Conservation (phyloP, 306 rosid genomes). For the Castanea sativa region DNA sequence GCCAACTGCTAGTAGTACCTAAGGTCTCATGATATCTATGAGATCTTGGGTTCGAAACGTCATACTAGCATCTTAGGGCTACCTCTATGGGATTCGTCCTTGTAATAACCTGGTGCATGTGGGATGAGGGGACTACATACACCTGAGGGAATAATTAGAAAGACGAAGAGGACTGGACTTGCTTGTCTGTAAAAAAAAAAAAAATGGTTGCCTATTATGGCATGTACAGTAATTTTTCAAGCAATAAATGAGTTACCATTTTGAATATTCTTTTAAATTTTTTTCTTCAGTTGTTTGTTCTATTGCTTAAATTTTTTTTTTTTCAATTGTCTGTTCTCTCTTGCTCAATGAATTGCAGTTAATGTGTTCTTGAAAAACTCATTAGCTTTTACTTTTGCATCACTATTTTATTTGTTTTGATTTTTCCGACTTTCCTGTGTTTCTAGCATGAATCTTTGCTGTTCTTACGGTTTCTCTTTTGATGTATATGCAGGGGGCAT, state of each 20-base stretch:
- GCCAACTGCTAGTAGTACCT: too few species aligned
- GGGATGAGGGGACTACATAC: too few species aligned
- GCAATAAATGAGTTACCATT: too few species aligned
- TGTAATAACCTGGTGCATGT: too few species aligned
- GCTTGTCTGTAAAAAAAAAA: too few species aligned
- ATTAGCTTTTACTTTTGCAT: neutral
- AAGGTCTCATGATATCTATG: fast-evolving
- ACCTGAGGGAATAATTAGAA: neutral
- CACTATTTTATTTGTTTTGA: neutral
- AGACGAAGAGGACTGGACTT: fast-evolving
- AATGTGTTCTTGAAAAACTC: neutral
- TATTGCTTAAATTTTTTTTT: too few species aligned
- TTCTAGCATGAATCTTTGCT: neutral
- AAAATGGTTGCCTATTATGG: neutral
- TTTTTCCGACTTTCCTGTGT: neutral
- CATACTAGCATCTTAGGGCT: too few species aligned
- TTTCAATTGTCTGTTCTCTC: neutral
- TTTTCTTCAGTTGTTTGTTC: too few species aligned
- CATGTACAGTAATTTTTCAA: too few species aligned
- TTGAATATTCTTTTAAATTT: too few species aligned
- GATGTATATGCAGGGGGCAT: conserved; percentile 32
- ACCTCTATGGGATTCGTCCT: fast-evolving
- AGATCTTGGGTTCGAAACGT: too few species aligned
- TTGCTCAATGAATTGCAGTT: neutral
- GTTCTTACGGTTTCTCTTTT: neutral